Percentiles rank a stretch among this genome's conserved stretches.
phyloP scores from a whole-genome alignment of 345 rosid species.

The Noccaea caerulescens region DNA sequence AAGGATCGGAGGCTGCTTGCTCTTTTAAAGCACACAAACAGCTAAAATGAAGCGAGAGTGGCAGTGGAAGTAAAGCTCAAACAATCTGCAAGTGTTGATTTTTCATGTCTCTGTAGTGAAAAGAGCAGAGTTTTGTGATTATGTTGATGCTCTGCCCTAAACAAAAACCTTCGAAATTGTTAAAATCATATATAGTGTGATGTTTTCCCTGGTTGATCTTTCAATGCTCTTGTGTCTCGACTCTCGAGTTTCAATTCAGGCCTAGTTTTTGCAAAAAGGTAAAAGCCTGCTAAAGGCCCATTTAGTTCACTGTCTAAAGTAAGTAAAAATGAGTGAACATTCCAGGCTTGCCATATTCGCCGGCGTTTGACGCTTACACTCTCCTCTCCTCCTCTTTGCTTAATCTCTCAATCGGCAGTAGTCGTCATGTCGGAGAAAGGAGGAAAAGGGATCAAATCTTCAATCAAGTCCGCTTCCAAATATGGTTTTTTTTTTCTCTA shows the following conservation, averaged over 20 bases:
- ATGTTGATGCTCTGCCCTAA: conserved; percentile 30
- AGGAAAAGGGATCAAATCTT: conserved; percentile 65
- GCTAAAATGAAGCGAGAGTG: conserved; percentile 16
- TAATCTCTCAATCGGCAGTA: background rate
- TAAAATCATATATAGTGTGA: conserved; percentile 1
- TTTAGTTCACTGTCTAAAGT: background rate
- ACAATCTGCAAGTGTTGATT: too few species aligned
- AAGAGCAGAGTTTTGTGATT: conserved; percentile 39
- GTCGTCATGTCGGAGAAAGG: conserved; percentile 66
- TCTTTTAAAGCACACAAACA: background rate
- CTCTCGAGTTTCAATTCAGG: too few species aligned
- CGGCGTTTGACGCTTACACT: conserved; percentile 7
- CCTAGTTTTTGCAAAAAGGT: background rate
- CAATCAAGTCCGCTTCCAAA: conserved; percentile 49
- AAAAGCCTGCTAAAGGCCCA: conserved; percentile 24
- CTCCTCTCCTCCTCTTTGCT: background rate
- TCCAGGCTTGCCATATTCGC: background rate
- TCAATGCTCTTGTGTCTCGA: too few species aligned
- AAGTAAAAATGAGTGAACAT: background rate
- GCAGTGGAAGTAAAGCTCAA: conserved; percentile 18
- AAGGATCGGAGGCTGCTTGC: background rate
- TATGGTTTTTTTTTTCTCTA: conserved; percentile 34
- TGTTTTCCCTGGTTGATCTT: background rate
- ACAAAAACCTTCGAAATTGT: background rate
- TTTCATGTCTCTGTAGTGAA: conserved; percentile 13